Conservation (phyloP, 768 basidiomycete genomes). For the Tulasnella sp. region DNA sequence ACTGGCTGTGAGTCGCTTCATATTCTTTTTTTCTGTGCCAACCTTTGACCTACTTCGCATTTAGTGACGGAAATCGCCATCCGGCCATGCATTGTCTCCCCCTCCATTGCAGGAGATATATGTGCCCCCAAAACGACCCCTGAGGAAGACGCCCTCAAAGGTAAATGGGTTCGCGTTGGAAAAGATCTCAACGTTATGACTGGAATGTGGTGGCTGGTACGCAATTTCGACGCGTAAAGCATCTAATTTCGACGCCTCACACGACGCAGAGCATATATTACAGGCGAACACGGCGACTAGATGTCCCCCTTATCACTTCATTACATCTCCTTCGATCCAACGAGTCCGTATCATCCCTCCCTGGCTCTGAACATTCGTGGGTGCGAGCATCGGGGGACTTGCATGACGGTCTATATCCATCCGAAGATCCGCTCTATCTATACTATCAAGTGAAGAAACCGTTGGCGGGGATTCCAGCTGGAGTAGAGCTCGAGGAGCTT, state of each 20-base stretch:
- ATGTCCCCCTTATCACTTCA: slow-evolving; percentile 74
- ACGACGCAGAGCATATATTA: slow-evolving; percentile 67
- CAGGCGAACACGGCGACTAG: slow-evolving; percentile 76
- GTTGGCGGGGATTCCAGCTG: slow-evolving; percentile 54
- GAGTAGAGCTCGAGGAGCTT: slow-evolving; percentile 47
- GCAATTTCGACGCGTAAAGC: slow-evolving; percentile 34
- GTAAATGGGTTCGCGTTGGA: slow-evolving; percentile 85
- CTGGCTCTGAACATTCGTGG: slow-evolving; percentile 53
- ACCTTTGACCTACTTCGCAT: neutral
- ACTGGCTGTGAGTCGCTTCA: slow-evolving; percentile 59
- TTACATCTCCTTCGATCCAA: slow-evolving; percentile 59
- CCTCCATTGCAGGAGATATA: slow-evolving; percentile 50
- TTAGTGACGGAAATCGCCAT: slow-evolving; percentile 79
- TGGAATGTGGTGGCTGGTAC: slow-evolving; percentile 59
- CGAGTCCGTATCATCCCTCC: slow-evolving; percentile 46
- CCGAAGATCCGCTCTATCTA: slow-evolving; percentile 55
- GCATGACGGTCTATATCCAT: slow-evolving; percentile 54
- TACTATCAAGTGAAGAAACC: slow-evolving; percentile 79
- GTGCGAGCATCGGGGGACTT: slow-evolving; percentile 58
- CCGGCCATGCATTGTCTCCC: slow-evolving; percentile 58
- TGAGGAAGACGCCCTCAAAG: slow-evolving; percentile 37
- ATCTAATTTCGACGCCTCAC: slow-evolving; percentile 11
- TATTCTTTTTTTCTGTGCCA: neutral
- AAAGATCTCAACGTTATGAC: slow-evolving; percentile 67
- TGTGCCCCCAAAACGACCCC: slow-evolving; percentile 65